Conservation (phyloP, 2,329 filamentous ascomycete species). For the Nemania sp. region DNA sequence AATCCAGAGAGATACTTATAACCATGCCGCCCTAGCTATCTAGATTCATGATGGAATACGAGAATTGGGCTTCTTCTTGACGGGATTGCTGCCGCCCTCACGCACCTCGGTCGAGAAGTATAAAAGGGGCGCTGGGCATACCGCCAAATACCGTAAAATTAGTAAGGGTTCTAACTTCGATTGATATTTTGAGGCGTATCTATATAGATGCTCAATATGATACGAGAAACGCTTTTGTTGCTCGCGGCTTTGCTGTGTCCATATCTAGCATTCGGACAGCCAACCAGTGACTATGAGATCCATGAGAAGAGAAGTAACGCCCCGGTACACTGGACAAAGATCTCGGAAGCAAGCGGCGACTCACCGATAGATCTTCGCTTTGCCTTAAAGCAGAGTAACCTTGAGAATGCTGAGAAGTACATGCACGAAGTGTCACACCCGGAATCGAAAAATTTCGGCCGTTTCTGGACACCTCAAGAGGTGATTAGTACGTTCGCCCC, state of each 20-base stretch:
- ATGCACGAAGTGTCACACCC: constrained; percentile 31
- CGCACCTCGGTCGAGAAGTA: neutral
- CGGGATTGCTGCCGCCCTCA: constrained; percentile 3
- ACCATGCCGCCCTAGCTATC: neutral
- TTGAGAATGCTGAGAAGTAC: constrained; percentile 23
- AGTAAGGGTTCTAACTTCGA: neutral
- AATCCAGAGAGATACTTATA: neutral
- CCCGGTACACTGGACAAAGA: constrained; percentile 22
- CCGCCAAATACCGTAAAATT: neutral
- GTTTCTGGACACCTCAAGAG: constrained; percentile 29
- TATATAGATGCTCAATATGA: neutral
- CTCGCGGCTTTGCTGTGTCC: constrained; percentile 8
- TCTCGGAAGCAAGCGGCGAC: constrained; percentile 1
- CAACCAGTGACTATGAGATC: constrained; percentile 19
- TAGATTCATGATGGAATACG: constrained; percentile 12
- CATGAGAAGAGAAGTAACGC: constrained; percentile 23
- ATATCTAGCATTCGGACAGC: constrained; percentile 13
- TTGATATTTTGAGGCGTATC: no score
- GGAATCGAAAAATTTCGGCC: constrained; percentile 18
- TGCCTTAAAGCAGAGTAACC: constrained; percentile 29
- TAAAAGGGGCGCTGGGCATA: neutral
- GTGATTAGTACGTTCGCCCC: constrained; percentile 27
- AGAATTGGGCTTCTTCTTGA: neutral
- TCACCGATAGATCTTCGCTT: constrained; percentile 22
- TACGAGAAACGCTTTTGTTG: neutral